These are phyloP conservation scores for Ammopiptanthus mongolicus DNA, from an alignment of 306 rosid genomes.

Conservation along the genomic window DNA sequence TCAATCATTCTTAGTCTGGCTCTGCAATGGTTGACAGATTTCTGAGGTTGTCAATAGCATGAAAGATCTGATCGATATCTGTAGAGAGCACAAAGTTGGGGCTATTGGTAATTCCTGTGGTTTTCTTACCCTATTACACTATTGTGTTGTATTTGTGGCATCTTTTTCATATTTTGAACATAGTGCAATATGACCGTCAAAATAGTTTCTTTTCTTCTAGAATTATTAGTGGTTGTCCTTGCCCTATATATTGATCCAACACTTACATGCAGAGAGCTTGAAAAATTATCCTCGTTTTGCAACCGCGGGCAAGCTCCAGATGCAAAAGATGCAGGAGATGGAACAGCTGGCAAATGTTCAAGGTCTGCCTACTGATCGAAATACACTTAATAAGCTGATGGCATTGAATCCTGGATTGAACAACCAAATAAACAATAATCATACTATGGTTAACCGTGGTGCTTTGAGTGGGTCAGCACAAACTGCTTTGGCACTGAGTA, in stretches of 20 bases:
- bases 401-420: slow-evolving; percentile 68
- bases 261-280: slow-evolving; percentile 67
- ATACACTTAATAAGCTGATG: slow-evolving; percentile 71
- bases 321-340: slow-evolving; percentile 95
- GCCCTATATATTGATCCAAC: background rate
- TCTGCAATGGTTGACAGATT: slow-evolving; percentile 53
- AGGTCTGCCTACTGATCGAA: slow-evolving; percentile 84
- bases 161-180: background rate
- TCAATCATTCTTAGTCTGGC: background rate
- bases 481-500: slow-evolving; percentile 67
- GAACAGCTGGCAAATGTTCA: slow-evolving; percentile 83
- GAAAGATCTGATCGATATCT: slow-evolving; percentile 88
- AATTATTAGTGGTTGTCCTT: background rate
- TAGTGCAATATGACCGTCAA: background rate
- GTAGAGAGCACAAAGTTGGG: slow-evolving; percentile 65
- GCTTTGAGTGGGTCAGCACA: slow-evolving; percentile 80
- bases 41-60: slow-evolving; percentile 94
- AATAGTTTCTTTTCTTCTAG: background rate
- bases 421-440: slow-evolving; percentile 53
- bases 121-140: background rate
- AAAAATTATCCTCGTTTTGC: slow-evolving; percentile 80
- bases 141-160: background rate
- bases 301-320: slow-evolving; percentile 64
- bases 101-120: slow-evolving; percentile 59
- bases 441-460: slow-evolving; percentile 57